These are phyloP conservation scores for Rhinocladiella mackenziei DNA, from an alignment of 2,329 filamentous ascomycete species.

Conservation along the genomic window DNA sequence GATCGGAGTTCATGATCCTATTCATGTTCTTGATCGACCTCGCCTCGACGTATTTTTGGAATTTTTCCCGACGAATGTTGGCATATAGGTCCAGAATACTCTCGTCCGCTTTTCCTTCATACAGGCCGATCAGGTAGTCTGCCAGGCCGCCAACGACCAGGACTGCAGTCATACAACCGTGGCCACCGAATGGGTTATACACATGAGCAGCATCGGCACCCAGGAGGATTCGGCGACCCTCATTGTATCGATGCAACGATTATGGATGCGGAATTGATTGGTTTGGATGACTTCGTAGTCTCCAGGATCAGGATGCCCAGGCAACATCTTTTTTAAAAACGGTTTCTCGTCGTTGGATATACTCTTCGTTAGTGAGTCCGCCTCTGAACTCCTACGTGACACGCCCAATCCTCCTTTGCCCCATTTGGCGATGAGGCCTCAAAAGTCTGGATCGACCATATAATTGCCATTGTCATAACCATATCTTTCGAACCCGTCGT, in stretches of 20 bases:
- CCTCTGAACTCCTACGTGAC: conserved; percentile 59
- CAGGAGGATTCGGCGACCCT: conserved; percentile 54
- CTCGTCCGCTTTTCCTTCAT: conserved; percentile 38
- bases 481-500: conserved; percentile 21
- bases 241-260: conserved; percentile 56
- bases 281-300: conserved; percentile 56
- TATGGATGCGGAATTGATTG: conserved; percentile 59
- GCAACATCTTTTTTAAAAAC: conserved; percentile 57
- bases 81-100: conserved; percentile 43
- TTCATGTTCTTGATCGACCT: conserved; percentile 41
- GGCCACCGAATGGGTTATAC: conserved; percentile 15
- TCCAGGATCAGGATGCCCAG: conserved; percentile 55
- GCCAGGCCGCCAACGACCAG: conserved; percentile 60
- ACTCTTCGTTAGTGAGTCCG: conserved; percentile 52
- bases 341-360: conserved; percentile 49
- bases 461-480: conserved; percentile 38
- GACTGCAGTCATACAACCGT: conserved; percentile 51
- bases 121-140: conserved; percentile 52
- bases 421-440: conserved; percentile 59
- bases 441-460: conserved; percentile 60
- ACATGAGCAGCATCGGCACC: conserved; percentile 59
- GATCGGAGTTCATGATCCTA: conserved; percentile 34
- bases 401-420: conserved; percentile 59
- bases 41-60: conserved; percentile 37
- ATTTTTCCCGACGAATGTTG: conserved; percentile 40